Base-by-base conservation (phyloP, 371 early-diverging fungal genomes). In the Rhizopus arrhizus region DNA sequence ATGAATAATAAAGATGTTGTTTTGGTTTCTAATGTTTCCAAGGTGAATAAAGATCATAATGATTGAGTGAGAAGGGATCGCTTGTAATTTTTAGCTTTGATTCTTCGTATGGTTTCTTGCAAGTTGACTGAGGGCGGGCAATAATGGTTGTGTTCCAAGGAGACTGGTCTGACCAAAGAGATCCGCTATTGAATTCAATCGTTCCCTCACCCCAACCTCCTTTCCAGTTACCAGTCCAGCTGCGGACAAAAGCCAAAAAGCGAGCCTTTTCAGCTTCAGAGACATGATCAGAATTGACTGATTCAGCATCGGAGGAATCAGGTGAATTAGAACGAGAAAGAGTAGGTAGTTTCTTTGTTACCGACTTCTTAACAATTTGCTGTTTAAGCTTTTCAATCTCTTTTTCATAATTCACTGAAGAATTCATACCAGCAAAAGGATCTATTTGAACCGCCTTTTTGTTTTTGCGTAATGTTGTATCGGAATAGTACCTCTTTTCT, bases 351-450 rank as follows among this genome's bases (percentile, higher is more conserved):
- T 38, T 38, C 40, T 38, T 38, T 38, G 40, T 11, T n/a, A 16
- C 7, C 9, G 16, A 15, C 15, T 47, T 54, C 41, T 62, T 52
- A 12, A 80, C 77, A 29, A 80, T 47, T 41, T 74, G 70, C 46
- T 45, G 46, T 47, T 78, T 78, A 16, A 78, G 50, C 40, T 75
- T 66, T 58, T 78, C 79, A 29, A 78, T 78, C 57, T 78, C 79
- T 35, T 66, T 64, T 48, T 78, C 70, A 34, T 78, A 78, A 51
- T 75, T 66, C 16, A 78, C 66, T 33, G 64, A 67, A 0, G 73
- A 59, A 8, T 78, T 78, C 79, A 78, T 78, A 34, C 79, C 79
- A 13, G 79, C 75, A 74, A 78, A 78, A 13, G 79, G 79, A 56
- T 78, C 75, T 32, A 46, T 28, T 3, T 53, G 47, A 36, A 7